Percentiles rank a stretch among this genome's conserved stretches.
These are phyloP conservation scores for Paraconiothyrium brasiliense DNA, from an alignment of 2,329 filamentous ascomycete species.

Conservation along the genomic window DNA sequence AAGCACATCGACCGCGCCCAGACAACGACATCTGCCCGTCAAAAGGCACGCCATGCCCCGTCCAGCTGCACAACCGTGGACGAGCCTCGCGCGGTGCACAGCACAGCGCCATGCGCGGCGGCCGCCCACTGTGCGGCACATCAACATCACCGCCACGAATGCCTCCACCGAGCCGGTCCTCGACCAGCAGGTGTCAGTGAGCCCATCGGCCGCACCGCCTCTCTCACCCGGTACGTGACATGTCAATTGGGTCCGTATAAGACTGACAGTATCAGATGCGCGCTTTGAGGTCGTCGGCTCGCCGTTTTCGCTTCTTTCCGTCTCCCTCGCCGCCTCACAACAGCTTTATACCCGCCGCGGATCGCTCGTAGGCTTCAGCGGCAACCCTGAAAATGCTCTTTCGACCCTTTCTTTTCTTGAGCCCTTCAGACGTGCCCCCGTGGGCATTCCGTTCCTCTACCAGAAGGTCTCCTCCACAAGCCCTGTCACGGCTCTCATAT, in stretches of 20 bases:
- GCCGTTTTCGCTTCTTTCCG: slow-evolving; percentile 92
- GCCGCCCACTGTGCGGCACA: slow-evolving; percentile 43
- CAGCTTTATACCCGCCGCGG: slow-evolving; percentile 91
- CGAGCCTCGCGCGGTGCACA: slow-evolving; percentile 30
- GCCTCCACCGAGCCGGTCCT: slow-evolving; percentile 52
- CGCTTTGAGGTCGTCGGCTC: slow-evolving; percentile 92
- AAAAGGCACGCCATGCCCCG: slow-evolving; percentile 35
- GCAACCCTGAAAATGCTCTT: slow-evolving; percentile 88
- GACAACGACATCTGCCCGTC: not conserved
- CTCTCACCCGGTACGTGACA: slow-evolving; percentile 39
- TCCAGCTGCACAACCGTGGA: slow-evolving; percentile 42
- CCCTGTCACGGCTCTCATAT: slow-evolving; percentile 87
- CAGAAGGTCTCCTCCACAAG: slow-evolving; percentile 86
- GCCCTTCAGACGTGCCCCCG: slow-evolving; percentile 78
- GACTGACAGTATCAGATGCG: slow-evolving; percentile 70
- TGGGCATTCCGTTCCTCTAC: slow-evolving; percentile 94
- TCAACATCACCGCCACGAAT: slow-evolving; percentile 58
- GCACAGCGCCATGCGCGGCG: slow-evolving; percentile 21
- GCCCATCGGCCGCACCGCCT: slow-evolving; percentile 31
- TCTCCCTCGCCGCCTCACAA: slow-evolving; percentile 91
- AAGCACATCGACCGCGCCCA: not conserved
- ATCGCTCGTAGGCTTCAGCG: slow-evolving; percentile 87
- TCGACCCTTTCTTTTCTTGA: slow-evolving; percentile 89
- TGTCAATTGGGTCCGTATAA: not conserved
- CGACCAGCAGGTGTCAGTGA: slow-evolving; percentile 39